A percentile compares a stretch with the other conserved stretches of the same genome.
phyloP scores from a whole-genome alignment of 805 yeast genomes.

The Priceomyces castillae region DNA sequence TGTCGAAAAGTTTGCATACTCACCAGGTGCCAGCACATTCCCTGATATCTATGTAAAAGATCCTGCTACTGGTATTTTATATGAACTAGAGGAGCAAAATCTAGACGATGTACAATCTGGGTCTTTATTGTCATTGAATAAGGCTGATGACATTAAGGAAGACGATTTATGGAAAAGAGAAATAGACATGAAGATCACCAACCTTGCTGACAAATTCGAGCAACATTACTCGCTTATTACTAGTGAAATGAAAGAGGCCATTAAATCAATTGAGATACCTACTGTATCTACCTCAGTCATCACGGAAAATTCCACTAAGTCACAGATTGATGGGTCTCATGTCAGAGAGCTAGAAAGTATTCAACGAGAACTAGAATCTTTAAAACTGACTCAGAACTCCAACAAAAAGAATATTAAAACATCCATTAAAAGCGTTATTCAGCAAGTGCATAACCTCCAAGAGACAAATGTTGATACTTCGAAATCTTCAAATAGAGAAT shows the following conservation, averaged over 20 bases:
- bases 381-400: conserved; percentile 53
- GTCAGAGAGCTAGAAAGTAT: conserved; percentile 40
- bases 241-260: conserved; percentile 17
- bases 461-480: conserved; percentile 39
- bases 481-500: conserved; percentile 44
- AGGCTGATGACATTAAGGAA: conserved; percentile 24
- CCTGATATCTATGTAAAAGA: conserved; percentile 80
- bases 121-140: conserved; percentile 56
- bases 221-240: conserved; percentile 11
- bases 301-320: neutral
- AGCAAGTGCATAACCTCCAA: conserved; percentile 52
- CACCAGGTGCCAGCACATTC: conserved; percentile 67
- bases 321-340: conserved; percentile 2
- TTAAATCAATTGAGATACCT: conserved; percentile 20
- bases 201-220: conserved; percentile 18
- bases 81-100: conserved; percentile 73
- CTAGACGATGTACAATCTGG: conserved; percentile 61
- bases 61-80: conserved; percentile 54
- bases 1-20: conserved; percentile 82
- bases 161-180: conserved; percentile 18
- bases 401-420: conserved; percentile 42
- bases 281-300: conserved; percentile 3
- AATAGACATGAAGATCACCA: conserved; percentile 20
- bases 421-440: conserved; percentile 43
- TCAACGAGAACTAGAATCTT: conserved; percentile 56